Evolutionary conservation across 106 monocot genomes (phyloP), one percentile per base, ranked within the genome.

Genomic region (Xerophyta viscosa): DNA sequence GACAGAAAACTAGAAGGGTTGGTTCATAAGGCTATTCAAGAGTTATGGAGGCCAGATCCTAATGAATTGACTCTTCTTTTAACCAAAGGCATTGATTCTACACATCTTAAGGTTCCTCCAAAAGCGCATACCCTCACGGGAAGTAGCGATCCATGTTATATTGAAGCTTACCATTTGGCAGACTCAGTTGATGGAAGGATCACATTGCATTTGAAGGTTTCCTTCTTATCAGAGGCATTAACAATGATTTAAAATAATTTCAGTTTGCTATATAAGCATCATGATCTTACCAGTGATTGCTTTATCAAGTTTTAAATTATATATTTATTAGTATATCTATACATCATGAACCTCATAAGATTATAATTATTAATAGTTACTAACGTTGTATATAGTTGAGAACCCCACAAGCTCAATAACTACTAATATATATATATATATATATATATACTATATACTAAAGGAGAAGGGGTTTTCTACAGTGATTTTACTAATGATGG

Each of bases 11-110:
- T 96, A 52, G 94, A 96, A 71, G 88, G 94, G 42, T 71, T 96
- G 54, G 94, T 96, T 47, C 88, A 88, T 56, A 96, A 88, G 61
- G 94, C 94, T 50, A 96, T 96, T 81, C 88, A 84, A 56, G 94
- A 96, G 69, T 75, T 96, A 30, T 96, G 94, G 94, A 75, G 84
- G 64, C 88, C 94, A 31, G 76, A 88, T 41, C 94, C 84, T n/a
- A 96, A 56, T 67, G 84, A 89, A 57, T 46, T 96, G 30, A 76
- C 58, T 54, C 78, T 85, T 60, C 67, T 96, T 30, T 50, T 85
- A 48, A 88, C 84, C 37, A 76, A 88, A 55, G 94, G 94, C 17
- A 56, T 80, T 46, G 69, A 81, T 53, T 73, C 79, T 56, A 68
- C 76, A 64, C 60, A 70, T 52, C 88, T 78, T 65, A 96, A 88